Base-by-base conservation (phyloP, 441 rosid species). In the Gossypium schwendimanii region DNA sequence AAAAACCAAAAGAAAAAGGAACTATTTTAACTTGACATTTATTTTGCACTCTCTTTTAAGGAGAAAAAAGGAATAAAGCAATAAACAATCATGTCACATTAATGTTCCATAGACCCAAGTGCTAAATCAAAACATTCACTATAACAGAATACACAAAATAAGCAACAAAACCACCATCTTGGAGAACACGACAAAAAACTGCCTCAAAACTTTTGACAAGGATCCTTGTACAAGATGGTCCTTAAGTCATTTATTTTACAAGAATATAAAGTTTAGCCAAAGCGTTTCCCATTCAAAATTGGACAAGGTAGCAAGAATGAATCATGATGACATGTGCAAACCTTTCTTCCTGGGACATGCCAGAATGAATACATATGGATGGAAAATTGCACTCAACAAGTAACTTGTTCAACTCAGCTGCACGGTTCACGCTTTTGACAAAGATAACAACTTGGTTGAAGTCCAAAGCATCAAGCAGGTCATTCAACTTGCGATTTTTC, bases 321-420 rank as follows among this genome's bases (percentile, higher is more conserved):
- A 61, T 17, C 18, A 61, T 11, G 58, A 8, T 3, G n/a, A 45
- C 10, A n/a, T 3, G 24, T 24, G 10, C 33, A 59, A 55, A 95
- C 99, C 98, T 95, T 78, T 95, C 99, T 78, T 95, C 99, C 79
- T 95, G 99, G 24, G 98, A 90, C 98, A 93, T 95, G 79, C 98
- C 98, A 74, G 99, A 95, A 76, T 95, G 98, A 28, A 95, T 95
- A 79, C 98, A 95, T 63, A 95, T 95, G 12, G 99, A 93, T 9
- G 99, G 99, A 44, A 93, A 95, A 76, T 95, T 95, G 75, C 99
- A 95, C 80, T 95, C 98, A 10, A 90, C 88, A 0, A 95, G 97
- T 61, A 95, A 75, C 84, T 90, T 95, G 87, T 95, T 95, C 76
- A 93, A 77, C 86, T 95, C 98, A 4, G 95, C 97, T 4, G 97